phyloP scores from a whole-genome alignment of 306 rosid species.

The Quercus cerris region DNA sequence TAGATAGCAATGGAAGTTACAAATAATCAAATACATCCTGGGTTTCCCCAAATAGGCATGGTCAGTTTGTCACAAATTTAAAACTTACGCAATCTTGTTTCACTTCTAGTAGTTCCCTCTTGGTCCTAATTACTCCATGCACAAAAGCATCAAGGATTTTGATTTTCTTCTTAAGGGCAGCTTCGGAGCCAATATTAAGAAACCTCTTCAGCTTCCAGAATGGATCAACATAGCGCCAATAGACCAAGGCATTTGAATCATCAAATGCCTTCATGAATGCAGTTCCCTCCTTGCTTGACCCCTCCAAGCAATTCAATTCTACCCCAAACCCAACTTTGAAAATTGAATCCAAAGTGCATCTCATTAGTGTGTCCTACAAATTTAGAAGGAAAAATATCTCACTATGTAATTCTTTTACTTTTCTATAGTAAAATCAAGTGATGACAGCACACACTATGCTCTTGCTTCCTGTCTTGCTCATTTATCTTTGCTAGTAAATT shows the following conservation, averaged over 20 bases:
- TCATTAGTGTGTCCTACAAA: constrained; percentile 58
- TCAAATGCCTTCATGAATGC: constrained; percentile 74
- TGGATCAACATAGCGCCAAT: constrained; percentile 73
- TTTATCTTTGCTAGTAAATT: no score
- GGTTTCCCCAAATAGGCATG: no score
- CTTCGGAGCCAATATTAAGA: constrained; percentile 66
- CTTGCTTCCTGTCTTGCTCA: no score
- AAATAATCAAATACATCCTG: no score
- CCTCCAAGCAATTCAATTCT: constrained; percentile 73
- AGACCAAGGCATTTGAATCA: constrained; percentile 55
- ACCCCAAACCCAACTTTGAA: constrained; percentile 88
- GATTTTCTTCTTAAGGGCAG: constrained; percentile 46
- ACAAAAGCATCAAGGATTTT: constrained; percentile 48
- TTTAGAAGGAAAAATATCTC: neutral
- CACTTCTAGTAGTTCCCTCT: constrained; percentile 30
- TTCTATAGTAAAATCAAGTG: neutral
- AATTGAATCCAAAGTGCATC: constrained; percentile 69
- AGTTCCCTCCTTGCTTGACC: constrained; percentile 49
- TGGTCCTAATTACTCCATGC: constrained; percentile 39
- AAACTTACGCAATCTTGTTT: constrained; percentile 47
- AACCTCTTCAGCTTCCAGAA: constrained; percentile 62
- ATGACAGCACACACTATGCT: neutral
- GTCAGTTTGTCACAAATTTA: no score
- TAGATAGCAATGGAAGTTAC: no score
- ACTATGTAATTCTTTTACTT: no score